Evolutionary conservation across 345 rosid species (phyloP), one percentile per base, ranked within the genome.

Genomic region (Eutrema japonicum): DNA sequence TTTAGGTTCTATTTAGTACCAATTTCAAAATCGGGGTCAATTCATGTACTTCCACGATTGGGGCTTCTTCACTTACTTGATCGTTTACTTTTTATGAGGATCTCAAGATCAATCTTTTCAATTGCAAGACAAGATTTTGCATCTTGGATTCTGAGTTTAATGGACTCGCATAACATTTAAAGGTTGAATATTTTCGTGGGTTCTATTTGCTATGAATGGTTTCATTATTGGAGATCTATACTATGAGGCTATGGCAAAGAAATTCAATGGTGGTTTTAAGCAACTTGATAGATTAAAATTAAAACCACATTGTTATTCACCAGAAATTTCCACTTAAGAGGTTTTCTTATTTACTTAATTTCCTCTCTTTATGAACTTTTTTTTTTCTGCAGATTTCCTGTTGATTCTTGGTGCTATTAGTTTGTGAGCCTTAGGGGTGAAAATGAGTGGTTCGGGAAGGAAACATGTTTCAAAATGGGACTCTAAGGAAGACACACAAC

Each of bases 401-500:
- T 57, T 54, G 56, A 50, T 32, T 9, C 6, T 27, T 52, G 49
- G 29, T 48, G 41, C 16, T 53, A 56, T 35, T 56, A 42, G 58
- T 22, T 40, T 60, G 41, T 9, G 33, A 57, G 63, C 47, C 7
- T 67, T 52, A 48, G 60, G 71, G 73, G 68, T 53, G 62, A 45
- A 73, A 70, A 94, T 88, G 96, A 85, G 93, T 45, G 86, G 87
- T 38, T 71, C 79, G 50, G 80, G 81, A 62, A 81, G 86, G 71
- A 87, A 81, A 80, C 86, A 76, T 46, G 77, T 62, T 81, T 89
- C 97, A 47, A 89, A 89, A 63, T 85, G 96, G 91, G 96, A 91
- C 85, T 68, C 80, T 73, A 83, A 79, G 76, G 95, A 89, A 78
- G 95, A 83, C 12, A 3, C 55, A 41, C 80, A 81, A n/a, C 51